phyloP scores from a whole-genome alignment of 371 early-diverging fungal species.

The Mucor piriformis region DNA sequence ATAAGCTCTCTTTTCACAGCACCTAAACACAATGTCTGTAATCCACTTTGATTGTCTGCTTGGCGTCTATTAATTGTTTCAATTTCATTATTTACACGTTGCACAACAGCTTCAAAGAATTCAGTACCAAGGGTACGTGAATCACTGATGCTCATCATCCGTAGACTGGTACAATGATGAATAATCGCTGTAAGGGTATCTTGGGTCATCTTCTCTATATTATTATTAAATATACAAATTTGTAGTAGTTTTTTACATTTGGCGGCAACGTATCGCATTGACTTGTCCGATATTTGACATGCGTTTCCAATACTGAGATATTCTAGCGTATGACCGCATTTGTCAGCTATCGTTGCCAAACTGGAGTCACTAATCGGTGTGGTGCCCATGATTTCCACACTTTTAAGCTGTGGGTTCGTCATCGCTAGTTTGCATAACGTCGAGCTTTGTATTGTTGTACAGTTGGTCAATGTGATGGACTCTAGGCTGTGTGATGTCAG shows the following conservation, averaged over 20 bases:
- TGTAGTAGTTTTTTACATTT: slow-evolving; percentile 35
- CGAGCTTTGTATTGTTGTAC: slow-evolving; percentile 46
- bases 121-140: slow-evolving; percentile 38
- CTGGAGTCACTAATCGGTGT: slow-evolving; percentile 48
- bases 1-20: slow-evolving; percentile 37
- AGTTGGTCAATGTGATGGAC: slow-evolving; percentile 35
- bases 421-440: slow-evolving; percentile 50
- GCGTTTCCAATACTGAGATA: slow-evolving; percentile 48
- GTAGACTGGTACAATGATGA: slow-evolving; percentile 30
- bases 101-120: slow-evolving; percentile 39
- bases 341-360: slow-evolving; percentile 37
- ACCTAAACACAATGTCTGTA: slow-evolving; percentile 45
- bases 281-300: slow-evolving; percentile 39
- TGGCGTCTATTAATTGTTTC: slow-evolving; percentile 17
- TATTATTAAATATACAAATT: slow-evolving; percentile 45
- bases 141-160: slow-evolving; percentile 44
- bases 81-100: slow-evolving; percentile 38
- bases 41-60: slow-evolving; percentile 10
- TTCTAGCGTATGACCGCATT: slow-evolving; percentile 39
- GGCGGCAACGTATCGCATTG: slow-evolving; percentile 34
- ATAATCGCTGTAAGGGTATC: slow-evolving; percentile 38
- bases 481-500: slow-evolving; percentile 37
- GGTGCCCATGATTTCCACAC: slow-evolving; percentile 44
- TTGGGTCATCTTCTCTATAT: slow-evolving; percentile 39
- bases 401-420: slow-evolving; percentile 43